These are phyloP conservation scores for Cornus suecica DNA, from an alignment of 148 eudicot genomes.

Conservation along the genomic window DNA sequence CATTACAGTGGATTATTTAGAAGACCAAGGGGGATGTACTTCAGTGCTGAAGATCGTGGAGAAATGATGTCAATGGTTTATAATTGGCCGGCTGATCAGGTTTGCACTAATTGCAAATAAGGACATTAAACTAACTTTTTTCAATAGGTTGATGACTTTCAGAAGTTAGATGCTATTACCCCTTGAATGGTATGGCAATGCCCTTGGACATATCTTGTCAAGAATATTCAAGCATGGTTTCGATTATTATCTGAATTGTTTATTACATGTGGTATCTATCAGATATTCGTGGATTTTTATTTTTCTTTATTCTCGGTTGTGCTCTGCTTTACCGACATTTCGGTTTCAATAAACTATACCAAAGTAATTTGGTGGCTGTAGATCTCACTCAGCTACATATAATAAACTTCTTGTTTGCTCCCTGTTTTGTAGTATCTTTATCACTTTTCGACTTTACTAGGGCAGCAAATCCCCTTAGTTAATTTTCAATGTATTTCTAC, in stretches of 20 bases:
- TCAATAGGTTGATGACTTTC: not conserved
- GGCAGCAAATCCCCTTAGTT: too few relatives aligned
- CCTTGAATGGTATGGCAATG: not conserved
- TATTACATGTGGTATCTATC: not conserved
- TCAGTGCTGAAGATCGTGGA: constrained; percentile 93
- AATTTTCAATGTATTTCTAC: too few relatives aligned
- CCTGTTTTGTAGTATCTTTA: too few relatives aligned
- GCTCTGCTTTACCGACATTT: not conserved
- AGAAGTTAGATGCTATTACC: not conserved
- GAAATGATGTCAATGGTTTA: constrained; percentile 99
- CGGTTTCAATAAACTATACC: not conserved
- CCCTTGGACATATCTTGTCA: not conserved
- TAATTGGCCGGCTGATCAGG: constrained; percentile 99
- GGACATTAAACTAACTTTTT: not conserved
- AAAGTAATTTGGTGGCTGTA: too few relatives aligned
- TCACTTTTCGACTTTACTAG: too few relatives aligned
- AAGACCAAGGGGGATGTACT: constrained; percentile 98
- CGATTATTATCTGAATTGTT: not conserved
- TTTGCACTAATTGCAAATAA: constrained; percentile 16
- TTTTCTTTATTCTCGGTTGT: not conserved
- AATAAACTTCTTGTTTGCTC: too few relatives aligned
- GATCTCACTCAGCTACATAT: too few relatives aligned
- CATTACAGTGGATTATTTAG: constrained; percentile 91
- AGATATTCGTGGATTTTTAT: not conserved
- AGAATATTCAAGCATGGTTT: not conserved